phyloP scores from a whole-genome alignment of 2,329 filamentous ascomycete species.

The Aspergillus flavus region DNA sequence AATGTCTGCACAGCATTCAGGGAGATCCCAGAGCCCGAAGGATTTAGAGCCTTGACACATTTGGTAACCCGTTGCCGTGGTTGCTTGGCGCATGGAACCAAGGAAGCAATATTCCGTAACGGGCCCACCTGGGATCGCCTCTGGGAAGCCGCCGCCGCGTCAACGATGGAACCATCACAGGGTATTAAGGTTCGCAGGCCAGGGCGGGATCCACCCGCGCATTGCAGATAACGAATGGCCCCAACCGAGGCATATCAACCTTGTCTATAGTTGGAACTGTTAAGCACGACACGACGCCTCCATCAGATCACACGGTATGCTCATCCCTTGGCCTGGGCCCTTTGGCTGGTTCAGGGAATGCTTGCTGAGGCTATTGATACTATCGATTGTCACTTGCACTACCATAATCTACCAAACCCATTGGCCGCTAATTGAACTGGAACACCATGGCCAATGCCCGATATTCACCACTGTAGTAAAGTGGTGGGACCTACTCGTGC shows the following conservation, averaged over 20 bases:
- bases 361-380: too few species aligned
- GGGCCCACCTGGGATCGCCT: background rate
- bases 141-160: background rate
- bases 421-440: too few species aligned
- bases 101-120: background rate
- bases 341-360: too few species aligned
- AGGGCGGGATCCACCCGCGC: background rate
- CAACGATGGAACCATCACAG: background rate
- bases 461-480: background rate
- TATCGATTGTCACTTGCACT: too few species aligned
- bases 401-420: too few species aligned
- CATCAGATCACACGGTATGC: too few species aligned
- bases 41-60: background rate
- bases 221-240: background rate
- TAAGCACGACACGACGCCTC: background rate
- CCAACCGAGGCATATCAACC: background rate
- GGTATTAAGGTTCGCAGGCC: background rate
- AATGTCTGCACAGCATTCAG: background rate
- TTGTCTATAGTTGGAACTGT: background rate
- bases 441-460: background rate
- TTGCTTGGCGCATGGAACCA: background rate
- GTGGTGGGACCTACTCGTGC: background rate
- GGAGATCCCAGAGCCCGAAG: background rate
- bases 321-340: too few species aligned
- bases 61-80: background rate